Evolutionary conservation across 2,329 filamentous ascomycete species (phyloP), one percentile per base, ranked within the genome.

Genomic region (Volutella citrinella): DNA sequence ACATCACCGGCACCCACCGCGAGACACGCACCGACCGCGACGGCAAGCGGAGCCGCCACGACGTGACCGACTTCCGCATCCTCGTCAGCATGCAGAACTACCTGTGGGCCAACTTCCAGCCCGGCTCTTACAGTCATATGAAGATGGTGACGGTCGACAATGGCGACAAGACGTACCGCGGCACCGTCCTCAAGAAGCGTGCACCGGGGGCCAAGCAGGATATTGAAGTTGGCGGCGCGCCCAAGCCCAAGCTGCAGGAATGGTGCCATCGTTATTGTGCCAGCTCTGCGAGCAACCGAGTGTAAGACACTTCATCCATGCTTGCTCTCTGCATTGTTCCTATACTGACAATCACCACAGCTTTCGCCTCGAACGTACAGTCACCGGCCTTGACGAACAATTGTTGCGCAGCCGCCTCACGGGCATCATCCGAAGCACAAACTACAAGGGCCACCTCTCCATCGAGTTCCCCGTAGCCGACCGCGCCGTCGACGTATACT

Each of bases 181-280:
- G 46, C 5, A 48, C 46, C 10, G 21, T 50, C 4, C 10, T 49
- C 2, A 50, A 38, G 22, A 30, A 28, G 5, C 37, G 47, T 2
- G 38, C 46, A 4, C 26, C 34, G 12, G 47, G 46, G 2, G 42
- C 21, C 1, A 50, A 48, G 9, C 24, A 42, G 3, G 46, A 36
- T 4, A 31, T 49, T 0, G 47, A 49, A 12, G 44, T 49, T 28
- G 47, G 47, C 3, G 41, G 48, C 14, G n/a, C 13, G 3, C n/a
- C n/a, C n/a, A 48, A 48, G 16, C 34, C 47, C 3, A 27, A 18
- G 7, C 4, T 49, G 3, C 43, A 41, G n/a, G 46, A 49, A 19
- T 49, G 47, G 47, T 49, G 42, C 7, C 47, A 49, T 22, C 42
- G 38, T 1, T 49, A 48, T 2, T 49, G 47, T 9, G 47, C 47